These are phyloP conservation scores for Pythium oligandrum DNA, from an alignment of 352 stramenopile genomes.

Conservation along the genomic window DNA sequence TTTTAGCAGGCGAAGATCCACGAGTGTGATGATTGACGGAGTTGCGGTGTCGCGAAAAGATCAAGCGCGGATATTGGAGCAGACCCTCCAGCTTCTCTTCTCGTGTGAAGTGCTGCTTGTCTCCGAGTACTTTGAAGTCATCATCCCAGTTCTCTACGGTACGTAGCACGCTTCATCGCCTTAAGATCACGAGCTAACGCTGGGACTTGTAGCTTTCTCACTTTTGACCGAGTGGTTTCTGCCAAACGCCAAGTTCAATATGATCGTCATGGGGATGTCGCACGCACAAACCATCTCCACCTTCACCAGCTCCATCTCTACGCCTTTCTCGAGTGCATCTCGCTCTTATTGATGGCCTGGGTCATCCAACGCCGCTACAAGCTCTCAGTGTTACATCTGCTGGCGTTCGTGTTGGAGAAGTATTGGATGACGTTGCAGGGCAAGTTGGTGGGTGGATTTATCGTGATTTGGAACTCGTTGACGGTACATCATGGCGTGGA, in stretches of 20 bases:
- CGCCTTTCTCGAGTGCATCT: slow-evolving; percentile 4
- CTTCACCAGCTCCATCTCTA: background rate
- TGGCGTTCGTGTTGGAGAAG: slow-evolving; percentile 10
- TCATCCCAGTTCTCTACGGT: slow-evolving; percentile 5
- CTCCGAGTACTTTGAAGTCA: slow-evolving; percentile 17
- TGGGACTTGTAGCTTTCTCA: too few relatives aligned
- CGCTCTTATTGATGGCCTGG: slow-evolving; percentile 1
- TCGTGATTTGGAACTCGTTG: slow-evolving; percentile 2
- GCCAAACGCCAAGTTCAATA: background rate
- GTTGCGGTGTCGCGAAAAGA: background rate
- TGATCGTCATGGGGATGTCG: slow-evolving; percentile 1
- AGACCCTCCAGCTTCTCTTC: slow-evolving; percentile 17
- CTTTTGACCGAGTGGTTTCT: too few relatives aligned
- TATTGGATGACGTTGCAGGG: slow-evolving; percentile 10
- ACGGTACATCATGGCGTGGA: slow-evolving; percentile 10
- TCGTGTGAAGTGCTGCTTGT: slow-evolving; percentile 13
- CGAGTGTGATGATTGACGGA: background rate
- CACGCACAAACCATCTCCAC: background rate
- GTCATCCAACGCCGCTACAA: slow-evolving; percentile 5
- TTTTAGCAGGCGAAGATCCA: too few relatives aligned
- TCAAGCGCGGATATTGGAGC: slow-evolving; percentile 13
- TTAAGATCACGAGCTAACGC: too few relatives aligned
- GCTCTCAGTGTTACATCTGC: slow-evolving; percentile 4
- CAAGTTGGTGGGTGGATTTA: slow-evolving; percentile 5
- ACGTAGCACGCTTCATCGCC: too few relatives aligned